A percentile compares a stretch with the other conserved stretches of the same genome.
Evolutionary conservation across 768 basidiomycete genomes (phyloP).

Genomic region (Hygrocybe coccinea): DNA sequence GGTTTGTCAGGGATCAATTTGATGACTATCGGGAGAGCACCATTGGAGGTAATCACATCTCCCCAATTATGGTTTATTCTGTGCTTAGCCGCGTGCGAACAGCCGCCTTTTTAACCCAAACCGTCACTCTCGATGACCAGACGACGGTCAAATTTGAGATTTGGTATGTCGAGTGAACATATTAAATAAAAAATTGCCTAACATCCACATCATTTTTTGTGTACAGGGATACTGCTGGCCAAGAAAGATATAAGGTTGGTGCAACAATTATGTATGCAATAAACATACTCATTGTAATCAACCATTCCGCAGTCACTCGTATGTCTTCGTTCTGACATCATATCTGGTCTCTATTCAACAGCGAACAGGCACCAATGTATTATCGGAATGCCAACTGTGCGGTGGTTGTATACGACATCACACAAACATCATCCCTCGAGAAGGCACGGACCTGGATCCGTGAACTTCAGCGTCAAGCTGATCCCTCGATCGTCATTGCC

Average conservation of each 20-base stretch:
- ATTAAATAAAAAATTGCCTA: conserved; percentile 4
- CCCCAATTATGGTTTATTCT: neutral
- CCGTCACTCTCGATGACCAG: conserved; percentile 82
- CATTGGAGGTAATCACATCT: conserved; percentile 62
- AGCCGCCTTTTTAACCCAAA: conserved; percentile 99
- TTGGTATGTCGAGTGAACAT: conserved; percentile 53
- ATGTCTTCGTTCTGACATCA: conserved; percentile 18
- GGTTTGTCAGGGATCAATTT: conserved; percentile 96
- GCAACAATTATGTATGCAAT: conserved; percentile 10
- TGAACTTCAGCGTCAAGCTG: conserved; percentile 95
- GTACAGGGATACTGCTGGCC: conserved; percentile 88
- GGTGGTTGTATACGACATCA: conserved; percentile 95
- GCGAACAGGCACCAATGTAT: conserved; percentile 86
- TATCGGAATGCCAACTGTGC: conserved; percentile 94
- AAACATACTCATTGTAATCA: conserved; percentile 10
- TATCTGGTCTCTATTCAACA: conserved; percentile 8
- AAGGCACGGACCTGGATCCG: conserved; percentile 96
- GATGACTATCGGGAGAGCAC: conserved; percentile 95
- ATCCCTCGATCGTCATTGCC: conserved; percentile 93
- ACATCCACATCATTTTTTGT: neutral
- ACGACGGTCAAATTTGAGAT: conserved; percentile 97
- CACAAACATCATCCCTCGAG: conserved; percentile 83
- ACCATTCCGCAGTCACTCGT: conserved; percentile 35
- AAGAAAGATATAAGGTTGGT: conserved; percentile 87
- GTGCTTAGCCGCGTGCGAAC: conserved; percentile 14